Evolutionary conservation across 176 grass and related monocot species (phyloP), one percentile per base, ranked within the genome.

Genomic region (Elymus sibiricus): DNA sequence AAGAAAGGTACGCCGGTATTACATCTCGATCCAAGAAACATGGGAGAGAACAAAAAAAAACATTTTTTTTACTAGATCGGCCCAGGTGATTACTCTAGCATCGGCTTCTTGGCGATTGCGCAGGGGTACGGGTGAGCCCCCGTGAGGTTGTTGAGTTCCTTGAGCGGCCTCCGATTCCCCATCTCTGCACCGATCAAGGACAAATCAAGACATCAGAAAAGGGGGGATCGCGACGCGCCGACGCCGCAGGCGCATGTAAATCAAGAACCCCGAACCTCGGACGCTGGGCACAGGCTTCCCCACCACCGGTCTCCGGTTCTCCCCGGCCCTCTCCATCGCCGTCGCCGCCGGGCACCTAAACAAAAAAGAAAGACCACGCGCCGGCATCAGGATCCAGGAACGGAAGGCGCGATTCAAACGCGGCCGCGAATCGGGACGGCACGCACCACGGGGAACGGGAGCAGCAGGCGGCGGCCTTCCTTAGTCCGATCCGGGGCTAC

Each of bases 71-170:
- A 67, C 37, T 32, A 60, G 60, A 69, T 82, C 64, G 25, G 16
- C 25, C 31, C 11, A 59, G 68, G 76, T 3, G 11, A 90, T 92
- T 92, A 95, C 91, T 94, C 88, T 64, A 78, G 21, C 74, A 70
- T 34, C 76, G 78, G 89, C 82, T 88, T 94, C 90, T 95, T 95
- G 74, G 78, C 70, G 40, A 92, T 59, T 11, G 62, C 74, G 78
- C 46, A 63, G 77, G 85, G 87, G 79, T 91, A 49, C 0, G 87
- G 88, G 21, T 59, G 80, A 4, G 49, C 87, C 2, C 71, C 85
- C 17, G 79, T 28, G 32, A 95, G 22, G 86, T 95, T 95, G 72
- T 87, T 92, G 82, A 95, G 91, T n/a, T 98, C 90, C 82, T 39
- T 81, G 75, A 95, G 84, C 65, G 88, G 91, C 88, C 78, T 82